These are phyloP conservation scores for Ceratocystiopsis brevicomis DNA, from an alignment of 2,329 filamentous ascomycete species.

Conservation along the genomic window DNA sequence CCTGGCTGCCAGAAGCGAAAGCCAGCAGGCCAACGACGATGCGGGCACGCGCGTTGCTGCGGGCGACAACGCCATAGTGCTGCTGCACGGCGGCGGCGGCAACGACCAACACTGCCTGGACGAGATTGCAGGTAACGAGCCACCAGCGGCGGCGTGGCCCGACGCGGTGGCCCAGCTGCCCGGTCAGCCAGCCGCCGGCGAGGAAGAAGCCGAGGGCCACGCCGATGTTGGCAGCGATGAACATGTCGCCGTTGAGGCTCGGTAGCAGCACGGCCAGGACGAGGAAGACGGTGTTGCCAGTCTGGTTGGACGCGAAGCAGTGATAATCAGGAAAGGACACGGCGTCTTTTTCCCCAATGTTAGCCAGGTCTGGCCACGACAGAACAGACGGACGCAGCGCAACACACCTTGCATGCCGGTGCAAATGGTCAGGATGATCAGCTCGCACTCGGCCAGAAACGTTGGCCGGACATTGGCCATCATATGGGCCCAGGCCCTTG, in stretches of 20 bases:
- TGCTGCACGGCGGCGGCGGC: slow-evolving; percentile 30
- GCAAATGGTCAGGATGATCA: slow-evolving; percentile 28
- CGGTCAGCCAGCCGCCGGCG: slow-evolving; percentile 32
- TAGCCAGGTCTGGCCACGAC: not conserved
- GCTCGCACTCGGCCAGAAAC: slow-evolving; percentile 24
- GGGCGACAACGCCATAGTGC: slow-evolving; percentile 17
- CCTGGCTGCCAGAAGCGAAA: slow-evolving; percentile 37
- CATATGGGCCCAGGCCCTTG: slow-evolving; percentile 12
- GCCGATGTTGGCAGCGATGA: slow-evolving; percentile 34
- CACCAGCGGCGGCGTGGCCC: slow-evolving; percentile 31
- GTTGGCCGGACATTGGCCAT: slow-evolving; percentile 19
- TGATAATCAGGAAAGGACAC: slow-evolving; percentile 41
- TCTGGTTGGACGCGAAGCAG: slow-evolving; percentile 46
- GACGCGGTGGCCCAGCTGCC: slow-evolving; percentile 35
- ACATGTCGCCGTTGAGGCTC: slow-evolving; percentile 26
- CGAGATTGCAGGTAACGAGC: slow-evolving; percentile 32
- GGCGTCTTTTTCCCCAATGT: slow-evolving; percentile 17
- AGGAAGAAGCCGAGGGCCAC: slow-evolving; percentile 37
- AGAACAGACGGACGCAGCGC: too few relatives aligned
- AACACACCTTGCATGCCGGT: slow-evolving; percentile 30
- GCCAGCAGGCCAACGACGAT: slow-evolving; percentile 31
- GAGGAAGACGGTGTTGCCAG: slow-evolving; percentile 44
- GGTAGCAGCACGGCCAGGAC: slow-evolving; percentile 31
- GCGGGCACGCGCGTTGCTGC: slow-evolving; percentile 20
- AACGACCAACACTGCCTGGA: slow-evolving; percentile 37